These are phyloP conservation scores for Helenozyma baotianmanensis DNA, from an alignment of 805 yeast genomes.

Conservation along the genomic window DNA sequence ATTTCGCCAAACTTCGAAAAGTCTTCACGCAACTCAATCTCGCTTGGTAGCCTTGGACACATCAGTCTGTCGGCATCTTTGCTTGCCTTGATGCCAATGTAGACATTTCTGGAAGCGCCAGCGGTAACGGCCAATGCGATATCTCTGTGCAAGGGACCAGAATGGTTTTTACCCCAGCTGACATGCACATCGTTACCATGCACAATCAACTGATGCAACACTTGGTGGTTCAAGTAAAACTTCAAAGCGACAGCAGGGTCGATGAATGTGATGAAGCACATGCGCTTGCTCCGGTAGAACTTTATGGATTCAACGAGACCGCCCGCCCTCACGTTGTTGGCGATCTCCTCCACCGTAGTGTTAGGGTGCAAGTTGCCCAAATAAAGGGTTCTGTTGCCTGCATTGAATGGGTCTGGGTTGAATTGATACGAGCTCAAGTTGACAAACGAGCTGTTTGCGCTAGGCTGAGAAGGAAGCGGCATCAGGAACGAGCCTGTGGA, in stretches of 20 bases:
- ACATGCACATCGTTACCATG: slow-evolving; percentile 60
- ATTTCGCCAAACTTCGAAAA: slow-evolving; percentile 63
- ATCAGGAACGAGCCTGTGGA: no score
- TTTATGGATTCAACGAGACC: slow-evolving; percentile 65
- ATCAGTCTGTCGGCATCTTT: slow-evolving; percentile 10
- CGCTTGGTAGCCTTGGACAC: slow-evolving; percentile 31
- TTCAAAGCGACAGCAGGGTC: slow-evolving; percentile 62
- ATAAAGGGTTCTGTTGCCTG: slow-evolving; percentile 64
- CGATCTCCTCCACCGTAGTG: slow-evolving; percentile 66
- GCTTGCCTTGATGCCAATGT: slow-evolving; percentile 52
- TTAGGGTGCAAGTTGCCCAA: slow-evolving; percentile 62
- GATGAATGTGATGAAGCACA: slow-evolving; percentile 68
- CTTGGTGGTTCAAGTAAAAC: slow-evolving; percentile 56
- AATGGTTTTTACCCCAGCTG: slow-evolving; percentile 67
- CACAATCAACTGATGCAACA: slow-evolving; percentile 52
- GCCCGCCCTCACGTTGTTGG: slow-evolving; percentile 69
- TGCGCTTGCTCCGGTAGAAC: slow-evolving; percentile 45
- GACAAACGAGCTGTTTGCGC: slow-evolving; percentile 1
- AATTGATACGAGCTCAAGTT: slow-evolving; percentile 6
- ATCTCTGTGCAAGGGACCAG: slow-evolving; percentile 56
- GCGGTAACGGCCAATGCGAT: slow-evolving; percentile 61
- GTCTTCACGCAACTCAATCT: slow-evolving; percentile 50
- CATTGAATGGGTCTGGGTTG: slow-evolving; percentile 28
- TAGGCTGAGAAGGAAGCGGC: background rate
- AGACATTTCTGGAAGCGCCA: slow-evolving; percentile 75